phyloP scores from a whole-genome alignment of 495 filamentous ascomycete genomes.

The Xylona heveae region DNA sequence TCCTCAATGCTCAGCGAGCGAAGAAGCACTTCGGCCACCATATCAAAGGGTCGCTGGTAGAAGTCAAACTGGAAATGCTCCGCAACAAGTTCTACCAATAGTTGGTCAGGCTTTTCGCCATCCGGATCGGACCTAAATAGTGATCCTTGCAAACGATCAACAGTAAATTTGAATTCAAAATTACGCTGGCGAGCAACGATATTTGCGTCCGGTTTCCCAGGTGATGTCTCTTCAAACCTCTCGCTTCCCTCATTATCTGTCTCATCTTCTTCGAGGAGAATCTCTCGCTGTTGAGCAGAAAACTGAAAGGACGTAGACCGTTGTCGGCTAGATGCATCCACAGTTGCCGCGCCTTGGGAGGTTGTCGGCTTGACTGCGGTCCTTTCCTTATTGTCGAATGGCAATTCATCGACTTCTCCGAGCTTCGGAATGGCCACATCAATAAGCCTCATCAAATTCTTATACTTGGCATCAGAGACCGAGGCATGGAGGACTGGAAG shows the following conservation, averaged over 20 bases:
- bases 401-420: conserved; percentile 23
- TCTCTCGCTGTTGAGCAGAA: conserved; percentile 42
- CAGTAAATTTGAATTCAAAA: conserved; percentile 91
- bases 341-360: conserved; percentile 10
- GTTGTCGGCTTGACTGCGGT: conserved; percentile 6
- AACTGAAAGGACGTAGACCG: conserved; percentile 43
- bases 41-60: conserved; percentile 71
- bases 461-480: conserved; percentile 88
- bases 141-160: conserved; percentile 80
- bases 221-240: conserved; percentile 34
- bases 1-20: conserved; percentile 84
- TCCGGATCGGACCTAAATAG: conserved; percentile 73
- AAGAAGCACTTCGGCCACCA: conserved; percentile 75
- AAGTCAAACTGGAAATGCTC: conserved; percentile 75
- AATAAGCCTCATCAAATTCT: conserved; percentile 84
- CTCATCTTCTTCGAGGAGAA: conserved; percentile 58
- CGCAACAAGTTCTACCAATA: conserved; percentile 79
- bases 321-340: conserved; percentile 21
- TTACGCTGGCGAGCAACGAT: conserved; percentile 63
- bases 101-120: conserved; percentile 48
- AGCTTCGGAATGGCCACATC: conserved; percentile 87
- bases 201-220: conserved; percentile 26
- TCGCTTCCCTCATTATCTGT: conserved; percentile 37
- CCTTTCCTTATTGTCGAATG: conserved; percentile 3
- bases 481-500: conserved; percentile 81